These are phyloP conservation scores for Mikania micrantha DNA, from an alignment of 129 eudicot species.

Conservation along the genomic window DNA sequence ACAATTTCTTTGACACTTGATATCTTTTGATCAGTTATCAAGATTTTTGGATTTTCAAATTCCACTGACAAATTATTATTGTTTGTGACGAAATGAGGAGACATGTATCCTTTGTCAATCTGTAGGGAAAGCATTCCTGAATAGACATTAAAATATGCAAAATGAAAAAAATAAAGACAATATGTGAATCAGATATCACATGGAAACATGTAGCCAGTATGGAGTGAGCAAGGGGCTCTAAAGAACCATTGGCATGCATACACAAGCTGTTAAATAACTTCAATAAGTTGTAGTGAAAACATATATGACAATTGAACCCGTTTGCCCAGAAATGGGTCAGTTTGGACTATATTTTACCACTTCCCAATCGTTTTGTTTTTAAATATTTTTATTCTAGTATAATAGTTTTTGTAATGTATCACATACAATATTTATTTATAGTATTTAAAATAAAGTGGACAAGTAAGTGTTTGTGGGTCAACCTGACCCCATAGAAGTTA, in stretches of 20 bases:
- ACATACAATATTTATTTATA: background rate
- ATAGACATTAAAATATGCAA: slow-evolving; percentile 40
- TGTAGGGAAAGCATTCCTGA: slow-evolving; percentile 63
- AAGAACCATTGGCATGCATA: slow-evolving; percentile 4
- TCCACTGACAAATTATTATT: slow-evolving; percentile 66
- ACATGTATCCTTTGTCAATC: slow-evolving; percentile 90
- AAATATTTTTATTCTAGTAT: background rate
- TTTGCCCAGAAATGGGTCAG: background rate
- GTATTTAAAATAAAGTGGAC: background rate
- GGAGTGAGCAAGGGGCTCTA: background rate
- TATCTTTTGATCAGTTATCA: slow-evolving; percentile 89
- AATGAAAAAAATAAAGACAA: slow-evolving; percentile 27
- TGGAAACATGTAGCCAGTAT: background rate
- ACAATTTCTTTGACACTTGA: slow-evolving; percentile 56
- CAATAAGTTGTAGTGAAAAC: background rate
- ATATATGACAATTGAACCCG: background rate
- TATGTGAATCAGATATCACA: slow-evolving; percentile 3
- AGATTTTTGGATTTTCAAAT: slow-evolving; percentile 68
- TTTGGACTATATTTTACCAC: background rate
- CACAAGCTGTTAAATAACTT: background rate
- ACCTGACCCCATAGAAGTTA: background rate
- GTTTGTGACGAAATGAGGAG: slow-evolving; percentile 69
- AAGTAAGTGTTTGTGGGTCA: background rate
- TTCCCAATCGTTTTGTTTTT: background rate
- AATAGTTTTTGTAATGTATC: background rate